Base-by-base conservation (phyloP, 768 basidiomycete genomes). In the Russula sp. region DNA sequence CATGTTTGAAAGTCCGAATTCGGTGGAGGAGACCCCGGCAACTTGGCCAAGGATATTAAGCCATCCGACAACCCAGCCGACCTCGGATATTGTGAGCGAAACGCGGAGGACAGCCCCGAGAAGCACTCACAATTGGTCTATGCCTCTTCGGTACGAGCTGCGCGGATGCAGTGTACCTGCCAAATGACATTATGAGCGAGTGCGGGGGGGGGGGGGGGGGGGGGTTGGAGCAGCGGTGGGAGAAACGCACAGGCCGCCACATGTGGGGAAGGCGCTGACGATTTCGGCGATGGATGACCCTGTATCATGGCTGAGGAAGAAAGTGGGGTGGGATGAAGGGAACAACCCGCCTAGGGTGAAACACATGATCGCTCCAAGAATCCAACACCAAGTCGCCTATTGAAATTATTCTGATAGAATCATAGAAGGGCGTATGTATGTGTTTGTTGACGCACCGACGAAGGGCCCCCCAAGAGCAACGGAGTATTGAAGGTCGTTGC, bases 41-140 rank as follows among this genome's bases (percentile, higher is more conserved):
- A 91, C 83, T 73, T 93, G 90, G 39, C 89, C 88, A 16, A 90
- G 81, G 45, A 90, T 83, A 70, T 93, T 93, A 47, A 93, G 78
- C 88, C 88, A 90, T 52, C 88, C 88, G 18, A 90, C 88, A 10
- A 88, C 73, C 87, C 87, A 89, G 34, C 87, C 87, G 39, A 88
- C 78, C 82, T 84, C 22, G 16, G 41, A 29, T 11, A 25, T 22
- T 4, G 16, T 59, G 7, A 59, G 42, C 34, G 34, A 7, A 35
- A n/a, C 29, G 16, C 32, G 49, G 6, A 9, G 7, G 3, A 47
- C 7, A 29, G 38, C 20, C 50, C 35, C 6, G 51, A 41, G 41
- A 53, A 51, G 39, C 39, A 68, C 73, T 36, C 68, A 85, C 87
- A 69, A 76, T 81, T 42, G 88, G 83, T 55, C 88, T 82, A 68